Base-by-base conservation (phyloP, 2,329 filamentous ascomycete species). In the Microcyclospora pomicola region DNA sequence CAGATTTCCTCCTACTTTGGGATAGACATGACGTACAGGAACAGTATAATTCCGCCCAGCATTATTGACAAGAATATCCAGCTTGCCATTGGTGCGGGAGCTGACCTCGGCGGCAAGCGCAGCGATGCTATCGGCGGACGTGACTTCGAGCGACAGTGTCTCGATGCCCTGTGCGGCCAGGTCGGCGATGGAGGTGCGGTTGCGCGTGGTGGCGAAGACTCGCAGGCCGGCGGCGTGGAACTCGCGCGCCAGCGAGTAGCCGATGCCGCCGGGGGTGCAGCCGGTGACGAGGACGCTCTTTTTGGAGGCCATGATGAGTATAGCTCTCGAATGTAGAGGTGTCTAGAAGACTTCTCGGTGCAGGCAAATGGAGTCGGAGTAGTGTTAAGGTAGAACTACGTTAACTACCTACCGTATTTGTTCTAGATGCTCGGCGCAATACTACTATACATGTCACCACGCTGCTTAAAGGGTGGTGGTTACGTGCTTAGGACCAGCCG, bases 161-260 rank as follows among this genome's bases (percentile, higher is more conserved):
- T 72, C 69, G 42, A 76, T 69, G 4, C 66, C 69, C 5, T 64
- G 46, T n/a, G 60, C 55, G 13, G 61, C 61, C 11, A 73, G 56
- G 42, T 72, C 65, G 27, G 61, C 50, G 46, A 75, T 65, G 33
- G 63, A 62, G 13, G 58, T 55, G 30, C 65, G 61, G 39, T 69
- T 61, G 48, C 73, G 66, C 10, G 72, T 72, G 3, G 72, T 75
- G 10, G 71, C 72, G 38, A 77, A 67, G 38, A 78, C 73, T 15
- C 68, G 65, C 40, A 71, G 59, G 36, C 70, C 70, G 48, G 60
- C 54, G 24, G 53, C 56, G 39, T 72, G 63, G 50, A 77, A 77
- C 48, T 75, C 71, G 13, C 64, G 61, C 1, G 72, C 71, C 11
- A 78, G 62, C 12, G 67, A 66, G 49, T 77, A 66, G 19, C 74